Conservation (phyloP, 768 basidiomycete species). For the Cystobasidium onofrii region DNA sequence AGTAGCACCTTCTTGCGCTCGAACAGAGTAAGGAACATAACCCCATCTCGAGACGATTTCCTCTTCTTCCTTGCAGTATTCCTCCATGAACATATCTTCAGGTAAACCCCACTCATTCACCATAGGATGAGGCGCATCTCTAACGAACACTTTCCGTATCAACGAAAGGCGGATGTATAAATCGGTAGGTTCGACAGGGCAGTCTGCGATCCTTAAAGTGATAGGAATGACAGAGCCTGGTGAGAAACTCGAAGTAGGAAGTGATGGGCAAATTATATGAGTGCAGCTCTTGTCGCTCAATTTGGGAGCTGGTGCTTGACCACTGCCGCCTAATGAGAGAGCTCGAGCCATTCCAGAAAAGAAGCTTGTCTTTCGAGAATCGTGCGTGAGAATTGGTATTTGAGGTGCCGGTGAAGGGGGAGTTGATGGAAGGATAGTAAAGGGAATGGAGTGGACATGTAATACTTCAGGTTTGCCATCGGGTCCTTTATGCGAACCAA, state of each 20-base stretch:
- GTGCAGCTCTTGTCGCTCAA: slow-evolving; percentile 37
- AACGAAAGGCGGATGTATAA: slow-evolving; percentile 42
- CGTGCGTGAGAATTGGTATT: slow-evolving; percentile 41
- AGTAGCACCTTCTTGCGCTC: slow-evolving; percentile 36
- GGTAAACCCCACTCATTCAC: slow-evolving; percentile 41
- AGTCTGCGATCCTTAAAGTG: slow-evolving; percentile 40
- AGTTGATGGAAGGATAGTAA: slow-evolving; percentile 42
- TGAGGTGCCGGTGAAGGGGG: slow-evolving; percentile 39
- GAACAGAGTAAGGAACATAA: slow-evolving; percentile 38
- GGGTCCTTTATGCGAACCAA: slow-evolving; percentile 29
- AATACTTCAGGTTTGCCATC: slow-evolving; percentile 38
- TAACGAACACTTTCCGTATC: slow-evolving; percentile 41
- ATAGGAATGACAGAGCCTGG: slow-evolving; percentile 40
- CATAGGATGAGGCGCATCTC: slow-evolving; percentile 33
- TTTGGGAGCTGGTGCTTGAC: background rate
- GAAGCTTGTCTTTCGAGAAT: slow-evolving; percentile 38
- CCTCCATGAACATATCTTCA: slow-evolving; percentile 40
- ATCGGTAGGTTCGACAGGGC: slow-evolving; percentile 41
- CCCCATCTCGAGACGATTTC: slow-evolving; percentile 42
- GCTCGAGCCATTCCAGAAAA: slow-evolving; percentile 39
- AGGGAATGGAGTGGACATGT: slow-evolving; percentile 41
- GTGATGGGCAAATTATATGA: slow-evolving; percentile 41
- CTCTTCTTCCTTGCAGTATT: slow-evolving; percentile 41
- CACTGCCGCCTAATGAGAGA: slow-evolving; percentile 35
- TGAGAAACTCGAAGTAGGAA: slow-evolving; percentile 41